phyloP scores from a whole-genome alignment of 208 protist genomes.

The Trypanosoma congolense region DNA sequence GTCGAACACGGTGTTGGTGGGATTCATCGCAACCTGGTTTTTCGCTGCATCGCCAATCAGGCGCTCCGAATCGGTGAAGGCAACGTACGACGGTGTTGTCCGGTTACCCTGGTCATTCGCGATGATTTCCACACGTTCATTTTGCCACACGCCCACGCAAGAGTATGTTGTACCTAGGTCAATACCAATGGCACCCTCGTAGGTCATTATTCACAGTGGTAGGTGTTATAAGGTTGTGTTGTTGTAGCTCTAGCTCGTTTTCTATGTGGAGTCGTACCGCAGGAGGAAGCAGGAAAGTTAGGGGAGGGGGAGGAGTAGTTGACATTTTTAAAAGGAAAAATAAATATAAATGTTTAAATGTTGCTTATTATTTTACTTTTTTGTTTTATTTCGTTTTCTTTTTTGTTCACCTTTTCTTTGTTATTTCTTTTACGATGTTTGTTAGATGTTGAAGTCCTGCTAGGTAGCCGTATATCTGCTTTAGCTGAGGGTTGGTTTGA shows the following conservation, averaged over 20 bases:
- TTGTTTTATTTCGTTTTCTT: not conserved
- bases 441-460: not conserved
- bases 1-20: slow-evolving; percentile 90
- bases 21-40: slow-evolving; percentile 87
- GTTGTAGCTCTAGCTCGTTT: not conserved
- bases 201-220: slow-evolving; percentile 21
- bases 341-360: not conserved
- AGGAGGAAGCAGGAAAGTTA: no score
- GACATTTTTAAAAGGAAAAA: not conserved
- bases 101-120: slow-evolving; percentile 99
- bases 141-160: slow-evolving; percentile 94
- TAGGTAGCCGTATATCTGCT: not conserved
- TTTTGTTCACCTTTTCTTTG: slow-evolving; percentile 5
- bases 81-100: slow-evolving; percentile 98
- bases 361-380: not conserved
- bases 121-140: slow-evolving; percentile 97
- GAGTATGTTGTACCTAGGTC: slow-evolving; percentile 96
- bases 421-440: not conserved
- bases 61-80: slow-evolving; percentile 95
- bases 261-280: no score
- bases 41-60: slow-evolving; percentile 95
- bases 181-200: slow-evolving; percentile 76
- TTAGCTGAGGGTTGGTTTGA: no score
- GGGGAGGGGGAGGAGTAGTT: no score
- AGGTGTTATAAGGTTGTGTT: slow-evolving; percentile 68